These are phyloP conservation scores for Mallotus japonicus DNA, from an alignment of 441 rosid genomes.

Conservation along the genomic window DNA sequence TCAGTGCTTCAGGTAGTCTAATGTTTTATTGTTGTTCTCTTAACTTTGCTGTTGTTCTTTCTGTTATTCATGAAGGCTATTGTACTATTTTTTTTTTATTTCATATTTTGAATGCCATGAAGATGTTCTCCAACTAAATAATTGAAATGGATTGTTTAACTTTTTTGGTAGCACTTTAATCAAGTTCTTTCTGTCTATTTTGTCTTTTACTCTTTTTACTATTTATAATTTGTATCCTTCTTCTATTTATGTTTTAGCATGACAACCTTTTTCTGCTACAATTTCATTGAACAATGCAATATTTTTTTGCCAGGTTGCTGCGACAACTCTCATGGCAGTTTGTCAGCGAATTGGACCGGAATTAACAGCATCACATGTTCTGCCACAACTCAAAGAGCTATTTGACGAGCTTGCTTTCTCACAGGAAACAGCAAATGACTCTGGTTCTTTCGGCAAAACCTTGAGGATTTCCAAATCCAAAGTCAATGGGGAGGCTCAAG, in stretches of 20 bases:
- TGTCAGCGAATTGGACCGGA: constrained; percentile 94
- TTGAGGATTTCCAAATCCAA: constrained; percentile 43
- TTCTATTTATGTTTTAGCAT: constrained; percentile 3
- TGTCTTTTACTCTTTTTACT: neutral
- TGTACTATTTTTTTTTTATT: constrained; percentile 7
- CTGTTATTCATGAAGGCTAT: constrained; percentile 2
- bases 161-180: constrained; percentile 8
- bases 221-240: neutral
- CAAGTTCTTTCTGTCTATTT: neutral
- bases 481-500: constrained; percentile 54
- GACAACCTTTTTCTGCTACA: constrained; percentile 9
- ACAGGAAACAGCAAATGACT: constrained; percentile 45
- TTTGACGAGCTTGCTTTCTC: constrained; percentile 97
- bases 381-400: constrained; percentile 86
- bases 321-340: constrained; percentile 64
- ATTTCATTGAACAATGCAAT: constrained; percentile 11
- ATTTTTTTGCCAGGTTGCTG: constrained; percentile 67
- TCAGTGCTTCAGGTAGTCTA: constrained; percentile 73
- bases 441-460: constrained; percentile 50
- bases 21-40: constrained; percentile 19
- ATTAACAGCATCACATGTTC: constrained; percentile 75
- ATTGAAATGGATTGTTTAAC: neutral
- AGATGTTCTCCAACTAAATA: neutral
- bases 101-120: constrained; percentile 4
- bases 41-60: constrained; percentile 13